Conservation (phyloP, 1,284 basidiomycete species). For the Leccinum subrobustum region DNA sequence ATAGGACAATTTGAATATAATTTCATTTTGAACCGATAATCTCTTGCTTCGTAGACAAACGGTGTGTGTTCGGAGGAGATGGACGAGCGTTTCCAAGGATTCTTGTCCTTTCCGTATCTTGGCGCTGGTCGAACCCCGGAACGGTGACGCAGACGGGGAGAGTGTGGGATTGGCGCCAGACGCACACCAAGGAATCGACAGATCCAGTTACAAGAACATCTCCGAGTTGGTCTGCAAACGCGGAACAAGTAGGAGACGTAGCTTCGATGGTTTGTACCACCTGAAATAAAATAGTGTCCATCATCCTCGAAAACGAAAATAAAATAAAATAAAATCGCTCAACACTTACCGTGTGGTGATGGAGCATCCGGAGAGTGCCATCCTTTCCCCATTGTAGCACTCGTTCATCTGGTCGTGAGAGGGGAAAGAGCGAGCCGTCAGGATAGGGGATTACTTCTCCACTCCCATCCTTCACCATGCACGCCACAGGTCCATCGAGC, state of each 20-base stretch:
- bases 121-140: slow-evolving; percentile 18
- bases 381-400: no score
- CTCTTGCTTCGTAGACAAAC: no score
- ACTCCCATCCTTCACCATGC: no score
- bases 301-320: no score
- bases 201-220: slow-evolving; percentile 76
- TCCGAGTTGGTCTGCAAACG: slow-evolving; percentile 60
- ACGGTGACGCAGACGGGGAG: slow-evolving; percentile 25
- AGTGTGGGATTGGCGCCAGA: slow-evolving; percentile 67
- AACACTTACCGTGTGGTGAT: no score
- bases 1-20: slow-evolving; percentile 50
- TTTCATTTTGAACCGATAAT: no score
- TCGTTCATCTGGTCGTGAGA: no score
- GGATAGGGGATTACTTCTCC: no score
- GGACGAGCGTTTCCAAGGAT: slow-evolving; percentile 46
- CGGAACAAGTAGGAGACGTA: slow-evolving; percentile 69
- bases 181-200: slow-evolving; percentile 70
- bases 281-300: slow-evolving; percentile 35
- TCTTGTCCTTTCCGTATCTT: slow-evolving; percentile 30
- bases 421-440: no score
- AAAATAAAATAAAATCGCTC: no score
- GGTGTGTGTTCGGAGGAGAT: slow-evolving; percentile 77
- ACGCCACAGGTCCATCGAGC: no score
- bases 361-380: no score
- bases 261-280: slow-evolving; percentile 76